phyloP scores from a whole-genome alignment of 306 rosid species.

The Prunus mume region DNA sequence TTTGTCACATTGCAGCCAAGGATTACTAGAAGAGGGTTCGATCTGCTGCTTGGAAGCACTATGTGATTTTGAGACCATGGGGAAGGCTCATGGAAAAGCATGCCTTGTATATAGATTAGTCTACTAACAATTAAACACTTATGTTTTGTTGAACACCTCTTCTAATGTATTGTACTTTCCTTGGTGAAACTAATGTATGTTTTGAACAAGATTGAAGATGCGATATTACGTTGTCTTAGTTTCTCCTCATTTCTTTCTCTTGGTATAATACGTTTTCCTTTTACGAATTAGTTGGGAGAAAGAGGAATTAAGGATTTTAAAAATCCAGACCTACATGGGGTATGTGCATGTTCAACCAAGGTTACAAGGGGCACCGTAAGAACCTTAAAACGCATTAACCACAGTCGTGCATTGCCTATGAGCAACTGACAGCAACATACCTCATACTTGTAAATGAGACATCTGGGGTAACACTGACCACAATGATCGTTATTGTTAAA shows the following conservation, averaged over 20 bases:
- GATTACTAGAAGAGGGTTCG: constrained; percentile 4
- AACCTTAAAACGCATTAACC: too few species aligned
- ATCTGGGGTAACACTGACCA: too few species aligned
- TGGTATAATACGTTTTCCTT: too few species aligned
- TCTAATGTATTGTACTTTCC: background rate
- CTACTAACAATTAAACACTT: background rate
- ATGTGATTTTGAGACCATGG: background rate
- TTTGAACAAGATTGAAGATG: background rate
- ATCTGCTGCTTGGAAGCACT: background rate
- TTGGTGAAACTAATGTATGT: constrained; percentile 1
- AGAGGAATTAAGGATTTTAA: too few species aligned
- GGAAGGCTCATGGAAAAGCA: background rate
- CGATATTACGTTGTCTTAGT: background rate
- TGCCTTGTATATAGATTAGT: constrained; percentile 15
- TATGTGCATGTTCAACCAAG: too few species aligned
- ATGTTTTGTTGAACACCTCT: background rate
- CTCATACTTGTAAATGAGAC: background rate
- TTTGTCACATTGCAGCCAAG: constrained; percentile 3
- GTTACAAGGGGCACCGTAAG: too few species aligned
- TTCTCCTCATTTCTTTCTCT: background rate
- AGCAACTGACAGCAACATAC: background rate
- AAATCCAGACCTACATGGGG: too few species aligned
- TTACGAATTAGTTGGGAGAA: background rate
- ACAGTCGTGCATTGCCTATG: background rate
- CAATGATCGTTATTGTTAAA: background rate